These are phyloP conservation scores for Termitomyces sp. DNA, from an alignment of 768 basidiomycete species.

Conservation along the genomic window DNA sequence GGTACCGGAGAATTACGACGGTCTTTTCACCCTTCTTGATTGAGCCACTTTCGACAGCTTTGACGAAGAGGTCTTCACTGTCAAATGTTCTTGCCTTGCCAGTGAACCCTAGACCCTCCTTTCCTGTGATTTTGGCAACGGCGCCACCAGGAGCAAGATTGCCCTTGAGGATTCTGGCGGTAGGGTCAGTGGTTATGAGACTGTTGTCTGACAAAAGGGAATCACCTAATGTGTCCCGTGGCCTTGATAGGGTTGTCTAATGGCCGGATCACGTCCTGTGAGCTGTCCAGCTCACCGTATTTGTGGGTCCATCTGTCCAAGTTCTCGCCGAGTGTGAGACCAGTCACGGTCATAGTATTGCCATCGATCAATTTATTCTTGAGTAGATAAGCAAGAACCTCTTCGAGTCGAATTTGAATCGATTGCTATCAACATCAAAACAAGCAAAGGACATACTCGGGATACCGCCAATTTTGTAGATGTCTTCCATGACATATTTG, in stretches of 20 bases:
- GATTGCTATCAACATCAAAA: not conserved
- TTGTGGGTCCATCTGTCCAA: constrained; percentile 83
- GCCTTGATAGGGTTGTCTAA: constrained; percentile 83
- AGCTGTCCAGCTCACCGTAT: constrained; percentile 65
- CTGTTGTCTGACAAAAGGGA: constrained; percentile 1
- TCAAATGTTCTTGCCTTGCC: constrained; percentile 95
- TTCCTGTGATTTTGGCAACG: constrained; percentile 96
- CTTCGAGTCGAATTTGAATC: constrained; percentile 28
- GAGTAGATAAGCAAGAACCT: constrained; percentile 79
- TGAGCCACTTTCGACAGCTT: constrained; percentile 80
- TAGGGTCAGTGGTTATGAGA: not conserved
- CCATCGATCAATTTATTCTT: constrained; percentile 89
- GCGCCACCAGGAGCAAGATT: constrained; percentile 93
- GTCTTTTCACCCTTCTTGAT: constrained; percentile 97
- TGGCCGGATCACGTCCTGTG: constrained; percentile 85
- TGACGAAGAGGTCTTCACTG: constrained; percentile 80
- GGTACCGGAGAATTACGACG: constrained; percentile 89
- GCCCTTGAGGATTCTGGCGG: constrained; percentile 77
- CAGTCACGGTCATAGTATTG: constrained; percentile 86
- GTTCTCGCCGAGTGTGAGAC: constrained; percentile 87
- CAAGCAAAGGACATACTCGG: constrained; percentile 58
- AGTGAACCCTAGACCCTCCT: constrained; percentile 84
- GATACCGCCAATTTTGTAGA: constrained; percentile 93
- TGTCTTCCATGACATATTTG: constrained; percentile 98
- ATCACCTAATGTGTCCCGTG: constrained; percentile 85